Evolutionary conservation across 2,329 filamentous ascomycete species (phyloP).

Genomic region (Aspergillus sp.): DNA sequence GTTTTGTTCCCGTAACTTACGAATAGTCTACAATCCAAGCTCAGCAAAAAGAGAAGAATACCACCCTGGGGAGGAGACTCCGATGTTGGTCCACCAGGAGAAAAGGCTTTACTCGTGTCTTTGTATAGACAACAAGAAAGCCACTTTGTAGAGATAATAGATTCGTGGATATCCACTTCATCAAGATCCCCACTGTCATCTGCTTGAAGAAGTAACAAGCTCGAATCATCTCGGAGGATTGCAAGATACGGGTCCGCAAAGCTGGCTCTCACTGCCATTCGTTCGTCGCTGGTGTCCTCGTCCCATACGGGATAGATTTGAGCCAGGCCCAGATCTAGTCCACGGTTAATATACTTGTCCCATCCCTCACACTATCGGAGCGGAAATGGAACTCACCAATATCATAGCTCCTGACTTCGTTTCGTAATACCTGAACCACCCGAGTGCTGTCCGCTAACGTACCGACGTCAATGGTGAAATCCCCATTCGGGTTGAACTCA

Average conservation of each 20-base stretch:
- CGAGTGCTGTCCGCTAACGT: constrained; percentile 71
- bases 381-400: constrained; percentile 53
- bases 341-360: constrained; percentile 6
- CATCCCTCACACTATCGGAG: not conserved
- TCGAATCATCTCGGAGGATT: constrained; percentile 74
- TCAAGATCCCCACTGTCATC: constrained; percentile 78
- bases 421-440: constrained; percentile 78
- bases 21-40: constrained; percentile 62
- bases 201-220: constrained; percentile 68
- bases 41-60: constrained; percentile 69
- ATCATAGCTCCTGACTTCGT: constrained; percentile 84
- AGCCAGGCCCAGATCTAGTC: constrained; percentile 67
- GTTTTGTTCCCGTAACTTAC: constrained; percentile 44
- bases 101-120: constrained; percentile 54
- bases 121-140: constrained; percentile 73
- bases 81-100: constrained; percentile 19
- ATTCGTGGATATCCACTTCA: constrained; percentile 60
- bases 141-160: constrained; percentile 61
- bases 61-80: constrained; percentile 33
- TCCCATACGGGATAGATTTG: constrained; percentile 92
- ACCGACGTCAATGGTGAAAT: constrained; percentile 76
- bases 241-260: constrained; percentile 82
- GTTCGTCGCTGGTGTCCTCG: constrained; percentile 71
- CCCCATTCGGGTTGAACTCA: constrained; percentile 86
- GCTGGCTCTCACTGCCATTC: constrained; percentile 68